These are phyloP conservation scores for Penicillium psychrofluorescens DNA, from an alignment of 495 filamentous ascomycete genomes.

Conservation along the genomic window DNA sequence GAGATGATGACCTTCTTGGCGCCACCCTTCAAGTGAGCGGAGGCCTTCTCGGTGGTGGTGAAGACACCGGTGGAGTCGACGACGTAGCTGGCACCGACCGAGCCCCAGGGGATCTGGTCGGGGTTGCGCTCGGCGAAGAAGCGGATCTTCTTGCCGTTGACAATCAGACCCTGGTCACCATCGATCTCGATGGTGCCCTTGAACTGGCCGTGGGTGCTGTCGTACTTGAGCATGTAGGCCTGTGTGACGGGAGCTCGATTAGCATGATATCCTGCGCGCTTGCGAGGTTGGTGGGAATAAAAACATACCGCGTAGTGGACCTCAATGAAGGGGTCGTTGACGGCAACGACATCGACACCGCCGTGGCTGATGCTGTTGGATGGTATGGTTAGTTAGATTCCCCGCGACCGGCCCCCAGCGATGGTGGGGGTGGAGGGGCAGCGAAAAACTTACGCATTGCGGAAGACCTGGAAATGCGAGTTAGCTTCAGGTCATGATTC, in stretches of 20 bases:
- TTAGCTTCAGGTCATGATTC: background rate
- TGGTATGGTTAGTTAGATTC: constrained; percentile 16
- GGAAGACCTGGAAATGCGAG: constrained; percentile 48
- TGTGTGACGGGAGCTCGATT: constrained; percentile 21
- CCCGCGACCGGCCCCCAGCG: background rate
- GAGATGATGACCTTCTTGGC: constrained; percentile 99
- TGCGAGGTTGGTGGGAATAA: background rate
- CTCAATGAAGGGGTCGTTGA: constrained; percentile 99
- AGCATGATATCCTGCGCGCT: background rate
- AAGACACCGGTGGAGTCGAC: constrained; percentile 99
- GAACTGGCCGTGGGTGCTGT: constrained; percentile 94
- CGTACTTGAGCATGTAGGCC: constrained; percentile 99
- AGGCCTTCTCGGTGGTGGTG: constrained; percentile 96
- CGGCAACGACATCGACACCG: constrained; percentile 84
- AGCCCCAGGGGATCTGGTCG: constrained; percentile 80
- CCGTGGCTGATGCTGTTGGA: constrained; percentile 69
- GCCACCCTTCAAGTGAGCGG: constrained; percentile 93
- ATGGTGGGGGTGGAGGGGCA: background rate
- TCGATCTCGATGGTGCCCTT: constrained; percentile 77
- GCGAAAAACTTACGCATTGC: constrained; percentile 60
- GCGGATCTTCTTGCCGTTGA: constrained; percentile 94
- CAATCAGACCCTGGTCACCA: constrained; percentile 61
- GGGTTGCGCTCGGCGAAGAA: constrained; percentile 96
- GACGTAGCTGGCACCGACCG: constrained; percentile 87
- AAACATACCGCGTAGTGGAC: constrained; percentile 87